Evolutionary conservation across 176 grass and related monocot genomes (phyloP).

Genomic region (Hordeum vulgare): DNA sequence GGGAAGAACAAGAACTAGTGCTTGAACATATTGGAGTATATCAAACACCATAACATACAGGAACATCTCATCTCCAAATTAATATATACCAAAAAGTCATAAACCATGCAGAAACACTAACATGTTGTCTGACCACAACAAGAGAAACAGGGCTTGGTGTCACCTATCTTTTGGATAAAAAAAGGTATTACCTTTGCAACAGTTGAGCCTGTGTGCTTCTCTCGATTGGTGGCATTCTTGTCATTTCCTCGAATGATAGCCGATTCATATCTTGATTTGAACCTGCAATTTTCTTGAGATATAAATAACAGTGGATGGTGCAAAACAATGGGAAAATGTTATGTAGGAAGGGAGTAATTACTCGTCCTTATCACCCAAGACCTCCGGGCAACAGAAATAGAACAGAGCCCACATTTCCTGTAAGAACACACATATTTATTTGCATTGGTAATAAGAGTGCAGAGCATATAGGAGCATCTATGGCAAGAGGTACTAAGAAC

Average conservation of each 20-base stretch:
- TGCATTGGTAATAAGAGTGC: not conserved
- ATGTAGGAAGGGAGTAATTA: slow-evolving; percentile 27
- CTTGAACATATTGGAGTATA: not conserved
- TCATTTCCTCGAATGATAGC: slow-evolving; percentile 90
- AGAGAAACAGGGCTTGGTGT: not conserved
- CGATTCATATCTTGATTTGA: slow-evolving; percentile 73
- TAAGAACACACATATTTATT: slow-evolving; percentile 23
- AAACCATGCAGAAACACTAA: not conserved
- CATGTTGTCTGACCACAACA: not conserved
- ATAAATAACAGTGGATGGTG: slow-evolving; percentile 18
- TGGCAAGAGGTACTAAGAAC: not conserved
- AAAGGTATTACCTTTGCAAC: slow-evolving; percentile 63
- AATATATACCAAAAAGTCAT: not conserved
- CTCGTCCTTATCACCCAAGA: slow-evolving; percentile 86
- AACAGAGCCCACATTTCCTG: slow-evolving; percentile 98
- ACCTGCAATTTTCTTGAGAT: slow-evolving; percentile 39
- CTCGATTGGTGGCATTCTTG: slow-evolving; percentile 76
- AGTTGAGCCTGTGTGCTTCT: slow-evolving; percentile 74
- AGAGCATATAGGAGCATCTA: not conserved
- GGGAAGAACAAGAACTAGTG: not conserved
- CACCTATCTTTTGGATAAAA: not conserved
- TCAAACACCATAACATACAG: not conserved
- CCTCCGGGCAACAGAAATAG: slow-evolving; percentile 82
- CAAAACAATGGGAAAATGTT: slow-evolving; percentile 8
- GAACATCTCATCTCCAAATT: not conserved